These are phyloP conservation scores for Trypanosoma theileri DNA, from an alignment of 208 protist species.

Conservation along the genomic window DNA sequence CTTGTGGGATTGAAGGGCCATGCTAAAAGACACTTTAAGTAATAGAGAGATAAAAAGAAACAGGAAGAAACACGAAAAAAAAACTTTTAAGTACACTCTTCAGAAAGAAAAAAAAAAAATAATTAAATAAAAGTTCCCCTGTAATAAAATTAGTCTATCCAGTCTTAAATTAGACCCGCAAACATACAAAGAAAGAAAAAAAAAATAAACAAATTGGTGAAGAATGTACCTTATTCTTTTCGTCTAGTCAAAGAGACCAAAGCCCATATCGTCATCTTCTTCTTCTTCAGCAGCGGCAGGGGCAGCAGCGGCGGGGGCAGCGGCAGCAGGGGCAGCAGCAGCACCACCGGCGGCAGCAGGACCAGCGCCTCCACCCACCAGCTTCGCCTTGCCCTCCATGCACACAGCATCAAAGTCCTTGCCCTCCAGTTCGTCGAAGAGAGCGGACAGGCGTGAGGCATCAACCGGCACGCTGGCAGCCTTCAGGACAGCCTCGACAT, in stretches of 20 bases:
- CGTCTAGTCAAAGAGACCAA: slow-evolving; percentile 31
- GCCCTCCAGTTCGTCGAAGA: slow-evolving; percentile 84
- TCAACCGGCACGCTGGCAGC: slow-evolving; percentile 84
- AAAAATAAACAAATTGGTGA: no score
- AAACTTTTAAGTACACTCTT: slow-evolving; percentile 6
- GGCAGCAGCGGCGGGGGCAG: slow-evolving; percentile 48
- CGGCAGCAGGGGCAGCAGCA: slow-evolving; percentile 39
- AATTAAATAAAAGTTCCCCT: no score
- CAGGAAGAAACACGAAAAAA: neutral
- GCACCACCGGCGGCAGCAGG: slow-evolving; percentile 34
- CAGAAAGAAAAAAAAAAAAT: no score
- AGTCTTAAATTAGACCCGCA: no score
- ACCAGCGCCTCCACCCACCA: slow-evolving; percentile 48
- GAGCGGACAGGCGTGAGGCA: slow-evolving; percentile 51
- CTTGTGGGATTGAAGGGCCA: slow-evolving; percentile 25
- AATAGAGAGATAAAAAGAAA: slow-evolving; percentile 3
- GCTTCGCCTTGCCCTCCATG: slow-evolving; percentile 84
- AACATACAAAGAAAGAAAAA: no score
- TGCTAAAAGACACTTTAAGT: neutral
- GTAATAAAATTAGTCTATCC: no score
- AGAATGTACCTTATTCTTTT: no score
- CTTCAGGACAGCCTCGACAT: slow-evolving; percentile 90
- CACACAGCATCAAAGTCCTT: slow-evolving; percentile 92
- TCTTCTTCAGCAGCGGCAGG: slow-evolving; percentile 61
- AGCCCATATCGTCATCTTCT: slow-evolving; percentile 90